phyloP scores from a whole-genome alignment of 176 grass and related monocot genomes.

The Canna indica region DNA sequence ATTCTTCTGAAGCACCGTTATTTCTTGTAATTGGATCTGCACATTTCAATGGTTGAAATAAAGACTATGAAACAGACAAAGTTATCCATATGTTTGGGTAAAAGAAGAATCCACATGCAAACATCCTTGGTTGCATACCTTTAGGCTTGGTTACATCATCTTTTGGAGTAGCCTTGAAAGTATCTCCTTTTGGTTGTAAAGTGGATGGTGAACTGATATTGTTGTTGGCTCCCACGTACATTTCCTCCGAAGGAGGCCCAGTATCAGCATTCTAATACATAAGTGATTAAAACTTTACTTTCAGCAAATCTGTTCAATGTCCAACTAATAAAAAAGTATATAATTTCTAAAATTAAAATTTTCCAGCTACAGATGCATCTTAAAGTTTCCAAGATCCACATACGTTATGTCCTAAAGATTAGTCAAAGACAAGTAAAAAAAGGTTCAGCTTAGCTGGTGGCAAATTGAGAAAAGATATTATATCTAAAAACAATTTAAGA shows the following conservation, averaged over 20 bases:
- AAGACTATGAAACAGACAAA: background rate
- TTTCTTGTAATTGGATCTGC: conserved; percentile 21
- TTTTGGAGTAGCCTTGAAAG: background rate
- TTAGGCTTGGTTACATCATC: background rate
- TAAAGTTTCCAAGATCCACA: too few species aligned
- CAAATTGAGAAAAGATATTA: too few species aligned
- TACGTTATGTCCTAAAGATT: too few species aligned
- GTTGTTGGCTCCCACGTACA: background rate
- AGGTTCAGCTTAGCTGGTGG: too few species aligned
- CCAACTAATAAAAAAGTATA: background rate
- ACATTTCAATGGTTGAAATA: conserved; percentile 7
- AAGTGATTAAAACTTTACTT: background rate
- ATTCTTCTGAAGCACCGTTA: background rate
- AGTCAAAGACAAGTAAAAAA: too few species aligned
- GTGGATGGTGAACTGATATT: background rate
- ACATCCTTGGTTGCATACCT: background rate
- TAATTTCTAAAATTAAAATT: background rate
- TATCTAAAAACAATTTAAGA: too few species aligned
- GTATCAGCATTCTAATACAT: background rate
- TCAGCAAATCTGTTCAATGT: background rate
- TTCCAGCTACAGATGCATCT: too few species aligned
- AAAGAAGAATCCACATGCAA: background rate
- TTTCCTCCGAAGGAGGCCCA: background rate
- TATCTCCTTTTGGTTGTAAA: background rate
- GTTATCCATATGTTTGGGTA: background rate